Conservation (phyloP, 2,329 filamentous ascomycete genomes). For the Exophiala alcalophila region DNA sequence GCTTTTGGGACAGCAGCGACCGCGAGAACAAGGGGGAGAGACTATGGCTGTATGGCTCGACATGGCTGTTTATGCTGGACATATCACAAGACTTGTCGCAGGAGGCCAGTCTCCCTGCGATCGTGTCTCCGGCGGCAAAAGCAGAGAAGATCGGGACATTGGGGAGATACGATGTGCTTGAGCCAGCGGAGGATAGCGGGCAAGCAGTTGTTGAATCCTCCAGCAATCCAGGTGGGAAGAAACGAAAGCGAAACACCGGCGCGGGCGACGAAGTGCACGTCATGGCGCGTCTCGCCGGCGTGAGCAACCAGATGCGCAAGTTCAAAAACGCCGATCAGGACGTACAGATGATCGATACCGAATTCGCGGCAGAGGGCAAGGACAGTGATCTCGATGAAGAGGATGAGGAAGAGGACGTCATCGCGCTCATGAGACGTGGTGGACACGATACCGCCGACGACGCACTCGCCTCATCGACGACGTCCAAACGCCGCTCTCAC, state of each 20-base stretch:
- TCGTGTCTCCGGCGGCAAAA: conserved; percentile 1
- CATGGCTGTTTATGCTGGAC: conserved; percentile 91
- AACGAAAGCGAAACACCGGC: conserved; percentile 43
- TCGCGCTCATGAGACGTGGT: conserved; percentile 32
- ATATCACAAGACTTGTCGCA: conserved; percentile 64
- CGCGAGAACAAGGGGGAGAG: conserved; percentile 49
- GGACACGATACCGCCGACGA: conserved; percentile 28
- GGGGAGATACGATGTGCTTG: conserved; percentile 31
- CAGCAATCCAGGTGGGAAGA: conserved; percentile 23
- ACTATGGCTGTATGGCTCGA: conserved; percentile 82
- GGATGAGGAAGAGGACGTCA: conserved; percentile 38
- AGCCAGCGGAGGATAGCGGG: conserved; percentile 9
- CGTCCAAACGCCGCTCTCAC: conserved; percentile 37
- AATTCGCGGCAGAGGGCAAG: too few species aligned
- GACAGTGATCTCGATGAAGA: conserved; percentile 41
- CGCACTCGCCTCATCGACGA: conserved; percentile 12
- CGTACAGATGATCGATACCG: conserved; percentile 38
- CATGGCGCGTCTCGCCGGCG: conserved; percentile 8
- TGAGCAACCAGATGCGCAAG: conserved; percentile 9
- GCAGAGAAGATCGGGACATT: conserved; percentile 21
- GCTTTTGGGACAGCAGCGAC: conserved; percentile 58
- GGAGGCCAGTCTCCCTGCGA: too few species aligned
- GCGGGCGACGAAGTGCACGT: conserved; percentile 33
- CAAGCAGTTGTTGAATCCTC: conserved; percentile 30
- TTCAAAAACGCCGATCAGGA: conserved; percentile 26